Base-by-base conservation (phyloP, 2,329 filamentous ascomycete species). In the Ophiocordyceps robertsii region DNA sequence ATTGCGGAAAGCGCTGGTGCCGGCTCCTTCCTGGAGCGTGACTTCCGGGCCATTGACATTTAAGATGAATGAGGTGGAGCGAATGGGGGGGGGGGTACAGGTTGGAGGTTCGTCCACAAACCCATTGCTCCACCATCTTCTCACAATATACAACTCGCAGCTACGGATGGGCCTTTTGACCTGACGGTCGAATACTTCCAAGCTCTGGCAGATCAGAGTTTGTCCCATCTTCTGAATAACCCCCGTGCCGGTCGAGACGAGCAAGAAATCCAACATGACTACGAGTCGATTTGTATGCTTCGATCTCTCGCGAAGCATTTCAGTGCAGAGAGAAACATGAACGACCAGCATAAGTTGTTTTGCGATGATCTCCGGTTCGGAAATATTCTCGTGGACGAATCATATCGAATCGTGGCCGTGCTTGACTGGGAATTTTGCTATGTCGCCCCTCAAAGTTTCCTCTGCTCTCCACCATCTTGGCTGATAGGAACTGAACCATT, bases 401-500 rank as follows among this genome's bases (percentile, higher is more conserved):
- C 33, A 29, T 42, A 42, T 38, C 40, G 35, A 30, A 42, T 42
- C 19, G 36, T 38, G 13, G 40, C 40, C 12, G 40, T 42, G 33
- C 40, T 38, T n/a, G 40, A 42, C 40, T 42, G 40, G 33, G 40
- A 42, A 38, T 42, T 42, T 24, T 38, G 40, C 24, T 42, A 42
- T 27, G 40, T 42, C 33, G 40, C 40, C 33, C 40, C 40, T 14
- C 40, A 32, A 14, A 42, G 32, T 32, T 42, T 42, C 24, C 40
- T 38, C 27, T 38, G 35, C 27, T 42, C 40, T 17, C 40, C 40
- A n/a, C 40, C 40, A 12, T 37, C 40, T 42, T 42, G 40, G 40
- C 24, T 42, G 24, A 38, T 42, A 42, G 40, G 33, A 31, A 42
- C 19, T 38, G 40, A 42, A 19, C 40, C 40, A 14, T 42, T 42